Evolutionary conservation across 176 grass and related monocot genomes (phyloP), one percentile per base, ranked within the genome.

Genomic region (Carex kokanica): DNA sequence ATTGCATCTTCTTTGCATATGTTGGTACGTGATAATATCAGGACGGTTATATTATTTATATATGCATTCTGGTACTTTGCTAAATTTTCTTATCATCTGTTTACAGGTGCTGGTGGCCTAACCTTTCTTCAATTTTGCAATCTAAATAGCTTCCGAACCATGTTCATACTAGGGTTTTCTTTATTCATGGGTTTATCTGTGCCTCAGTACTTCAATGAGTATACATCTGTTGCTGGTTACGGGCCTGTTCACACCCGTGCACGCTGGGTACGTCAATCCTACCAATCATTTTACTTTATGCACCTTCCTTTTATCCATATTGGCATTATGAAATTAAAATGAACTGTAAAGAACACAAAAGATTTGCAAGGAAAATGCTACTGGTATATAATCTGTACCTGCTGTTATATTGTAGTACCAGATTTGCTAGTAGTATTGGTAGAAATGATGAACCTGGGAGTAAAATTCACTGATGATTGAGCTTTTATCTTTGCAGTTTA

Each of bases 1-100:
- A 99, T 62, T 99, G 97, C n/a, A 78, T 99, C 61, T 99, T 99
- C 91, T 99, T 99, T 87, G 97, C 93, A 82, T 99, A 99, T 81
- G 91, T 95, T 79, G 97, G 97, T 99, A 70, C 14, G 97, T 90
- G 12, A 23, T 88, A 60, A 59, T 65, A 74, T 27, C 13, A 69
- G 38, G 63, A 83, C 54, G 18, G 16, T 10, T 56, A 20, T 43
- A 53, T 80, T 64, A 25, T 27, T 75, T 64, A 25, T 27, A 56
- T 64, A 71, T 58, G 2, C 8, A 9, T 0, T 55, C 45, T 69
- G 31, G 23, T 75, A 45, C 52, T 60, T 55, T 57, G 55, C 3
- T 70, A 84, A 88, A 60, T 41, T 88, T 16, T 81, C n/a, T 17
- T 84, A 9, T 75, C 38, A 81, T 87, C 20, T 66, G 14, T 83